Evolutionary conservation across 2,329 filamentous ascomycete genomes (phyloP).

Genomic region (Epichloe brachyelytri): DNA sequence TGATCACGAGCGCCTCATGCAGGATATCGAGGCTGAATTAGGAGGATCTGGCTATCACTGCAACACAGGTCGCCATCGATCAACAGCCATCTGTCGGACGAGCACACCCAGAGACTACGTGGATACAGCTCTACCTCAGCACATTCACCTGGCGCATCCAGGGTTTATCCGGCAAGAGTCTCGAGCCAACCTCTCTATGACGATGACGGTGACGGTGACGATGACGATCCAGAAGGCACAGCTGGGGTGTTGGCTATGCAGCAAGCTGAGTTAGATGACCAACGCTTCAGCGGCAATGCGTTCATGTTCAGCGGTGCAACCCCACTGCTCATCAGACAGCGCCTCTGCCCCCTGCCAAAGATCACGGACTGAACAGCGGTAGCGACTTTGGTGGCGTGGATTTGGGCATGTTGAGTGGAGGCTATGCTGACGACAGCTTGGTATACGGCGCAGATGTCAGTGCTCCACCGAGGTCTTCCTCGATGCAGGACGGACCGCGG

Average conservation of each 20-base stretch:
- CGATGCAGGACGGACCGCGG: slow-evolving; percentile 31
- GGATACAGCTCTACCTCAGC: slow-evolving; percentile 37
- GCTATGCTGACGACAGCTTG: slow-evolving; percentile 43
- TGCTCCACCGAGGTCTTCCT: slow-evolving; percentile 25
- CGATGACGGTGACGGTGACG: slow-evolving; percentile 45
- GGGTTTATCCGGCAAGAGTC: slow-evolving; percentile 5
- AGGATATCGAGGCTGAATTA: slow-evolving; percentile 45
- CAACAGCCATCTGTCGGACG: slow-evolving; percentile 34
- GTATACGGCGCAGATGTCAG: slow-evolving; percentile 36
- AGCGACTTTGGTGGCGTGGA: slow-evolving; percentile 63
- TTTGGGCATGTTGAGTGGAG: slow-evolving; percentile 60
- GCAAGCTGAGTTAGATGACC: slow-evolving; percentile 69
- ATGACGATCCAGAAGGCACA: slow-evolving; percentile 78
- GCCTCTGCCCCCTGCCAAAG: slow-evolving; percentile 33
- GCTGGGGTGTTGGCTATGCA: slow-evolving; percentile 75
- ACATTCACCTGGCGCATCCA: slow-evolving; percentile 22
- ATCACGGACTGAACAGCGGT: slow-evolving; percentile 45
- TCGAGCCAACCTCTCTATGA: slow-evolving; percentile 3
- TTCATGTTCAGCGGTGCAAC: slow-evolving; percentile 15
- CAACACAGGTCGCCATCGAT: slow-evolving; percentile 28
- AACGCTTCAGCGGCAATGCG: slow-evolving; percentile 26
- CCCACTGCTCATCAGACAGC: neutral
- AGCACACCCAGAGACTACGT: slow-evolving; percentile 32
- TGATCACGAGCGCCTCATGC: slow-evolving; percentile 32
- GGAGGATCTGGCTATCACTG: slow-evolving; percentile 20